Evolutionary conservation across 2,329 filamentous ascomycete species (phyloP).

Genomic region (Aspergillus pseudonomiae): DNA sequence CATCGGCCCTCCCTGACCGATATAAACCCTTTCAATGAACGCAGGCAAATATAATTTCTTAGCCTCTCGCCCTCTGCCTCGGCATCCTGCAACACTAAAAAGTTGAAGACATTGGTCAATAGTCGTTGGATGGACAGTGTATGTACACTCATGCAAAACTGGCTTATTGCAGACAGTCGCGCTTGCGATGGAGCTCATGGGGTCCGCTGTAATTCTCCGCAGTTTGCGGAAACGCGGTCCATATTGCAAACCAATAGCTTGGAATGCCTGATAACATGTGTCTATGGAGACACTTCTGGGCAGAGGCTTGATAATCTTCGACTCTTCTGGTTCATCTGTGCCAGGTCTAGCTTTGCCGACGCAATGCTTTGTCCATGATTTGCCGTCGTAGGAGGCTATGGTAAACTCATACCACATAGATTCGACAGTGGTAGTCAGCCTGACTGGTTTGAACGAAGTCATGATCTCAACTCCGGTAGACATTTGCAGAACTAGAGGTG

Average conservation of each 20-base stretch:
- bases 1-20: background rate
- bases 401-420: slow-evolving; percentile 15
- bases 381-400: slow-evolving; percentile 10
- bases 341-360: slow-evolving; percentile 10
- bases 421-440: background rate
- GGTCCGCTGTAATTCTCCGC: slow-evolving; percentile 10
- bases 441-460: slow-evolving; percentile 5
- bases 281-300: background rate
- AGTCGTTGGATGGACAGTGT: slow-evolving; percentile 10
- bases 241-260: slow-evolving; percentile 11
- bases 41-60: slow-evolving; percentile 3
- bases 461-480: slow-evolving; percentile 3
- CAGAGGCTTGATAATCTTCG: background rate
- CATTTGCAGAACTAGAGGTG: background rate
- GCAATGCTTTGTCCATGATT: slow-evolving; percentile 11
- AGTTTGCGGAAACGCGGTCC: slow-evolving; percentile 11
- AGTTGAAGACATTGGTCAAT: slow-evolving; percentile 18
- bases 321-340: background rate
- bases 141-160: background rate
- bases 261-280: slow-evolving; percentile 10
- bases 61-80: background rate
- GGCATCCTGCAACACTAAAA: slow-evolving; percentile 5
- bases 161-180: slow-evolving; percentile 3
- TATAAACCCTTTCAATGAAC: slow-evolving; percentile 9
- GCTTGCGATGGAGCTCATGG: background rate